These are phyloP conservation scores for Esteya vermicola DNA, from an alignment of 2,329 filamentous ascomycete genomes.

Conservation along the genomic window DNA sequence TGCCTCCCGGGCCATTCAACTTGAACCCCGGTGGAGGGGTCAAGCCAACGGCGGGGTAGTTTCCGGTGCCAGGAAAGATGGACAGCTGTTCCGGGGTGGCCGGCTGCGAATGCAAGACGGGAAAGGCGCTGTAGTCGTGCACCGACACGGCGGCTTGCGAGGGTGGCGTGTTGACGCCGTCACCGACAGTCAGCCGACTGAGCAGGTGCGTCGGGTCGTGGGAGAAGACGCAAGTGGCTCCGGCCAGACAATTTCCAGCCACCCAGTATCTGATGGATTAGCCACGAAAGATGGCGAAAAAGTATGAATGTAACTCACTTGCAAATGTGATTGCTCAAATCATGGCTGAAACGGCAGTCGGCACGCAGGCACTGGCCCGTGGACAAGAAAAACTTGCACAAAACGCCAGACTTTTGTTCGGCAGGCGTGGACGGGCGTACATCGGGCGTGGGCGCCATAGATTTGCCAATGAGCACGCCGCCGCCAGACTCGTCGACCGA, in stretches of 20 bases:
- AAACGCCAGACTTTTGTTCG: constrained; percentile 67
- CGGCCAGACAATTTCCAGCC: constrained; percentile 86
- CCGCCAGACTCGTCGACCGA: constrained; percentile 33
- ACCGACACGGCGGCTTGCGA: constrained; percentile 54
- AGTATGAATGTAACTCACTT: constrained; percentile 51
- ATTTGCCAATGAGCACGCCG: constrained; percentile 75
- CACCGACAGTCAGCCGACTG: constrained; percentile 64
- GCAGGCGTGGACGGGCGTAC: constrained; percentile 64
- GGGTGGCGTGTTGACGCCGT: constrained; percentile 53
- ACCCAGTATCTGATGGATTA: constrained; percentile 67
- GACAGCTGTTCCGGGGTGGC: constrained; percentile 44
- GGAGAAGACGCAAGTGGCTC: constrained; percentile 89
- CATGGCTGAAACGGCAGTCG: constrained; percentile 94
- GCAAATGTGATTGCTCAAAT: constrained; percentile 91
- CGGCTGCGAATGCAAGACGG: constrained; percentile 55
- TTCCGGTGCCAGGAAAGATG: constrained; percentile 35
- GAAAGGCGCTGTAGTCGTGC: constrained; percentile 75
- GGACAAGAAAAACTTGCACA: constrained; percentile 95
- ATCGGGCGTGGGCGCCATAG: constrained; percentile 62
- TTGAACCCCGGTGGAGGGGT: constrained; percentile 60
- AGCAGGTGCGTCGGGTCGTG: constrained; percentile 84
- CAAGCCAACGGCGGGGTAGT: constrained; percentile 37
- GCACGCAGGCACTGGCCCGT: constrained; percentile 91
- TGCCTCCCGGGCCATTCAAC: constrained; percentile 31
- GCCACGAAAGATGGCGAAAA: neutral